Evolutionary conservation across 2,329 filamentous ascomycete genomes (phyloP).

Genomic region (Claviceps sp.): DNA sequence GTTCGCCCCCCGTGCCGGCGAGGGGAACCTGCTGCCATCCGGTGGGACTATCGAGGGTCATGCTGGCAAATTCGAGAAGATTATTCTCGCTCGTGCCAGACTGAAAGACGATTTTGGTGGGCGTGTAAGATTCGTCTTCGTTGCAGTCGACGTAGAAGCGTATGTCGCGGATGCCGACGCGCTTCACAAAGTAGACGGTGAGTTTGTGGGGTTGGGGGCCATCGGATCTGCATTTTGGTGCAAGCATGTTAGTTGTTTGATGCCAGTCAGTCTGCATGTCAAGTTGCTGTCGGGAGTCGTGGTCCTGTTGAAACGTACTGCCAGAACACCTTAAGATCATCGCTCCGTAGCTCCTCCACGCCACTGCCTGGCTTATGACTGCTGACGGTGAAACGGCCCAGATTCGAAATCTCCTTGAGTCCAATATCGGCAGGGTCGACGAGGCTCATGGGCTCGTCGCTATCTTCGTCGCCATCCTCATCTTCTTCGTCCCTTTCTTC

Average conservation of each 20-base stretch:
- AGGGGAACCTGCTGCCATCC: slow-evolving; percentile 84
- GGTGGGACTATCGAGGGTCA: slow-evolving; percentile 63
- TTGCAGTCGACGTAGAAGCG: slow-evolving; percentile 84
- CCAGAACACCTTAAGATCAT: slow-evolving; percentile 65
- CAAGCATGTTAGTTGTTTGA: neutral
- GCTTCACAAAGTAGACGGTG: slow-evolving; percentile 75
- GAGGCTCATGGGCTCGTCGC: slow-evolving; percentile 28
- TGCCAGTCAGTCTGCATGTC: neutral
- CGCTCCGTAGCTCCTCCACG: slow-evolving; percentile 60
- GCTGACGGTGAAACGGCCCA: slow-evolving; percentile 72
- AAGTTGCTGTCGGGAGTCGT: neutral
- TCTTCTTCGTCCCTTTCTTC: slow-evolving; percentile 13
- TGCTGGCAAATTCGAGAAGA: slow-evolving; percentile 72
- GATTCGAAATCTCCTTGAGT: slow-evolving; percentile 72
- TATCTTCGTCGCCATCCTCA: slow-evolving; percentile 22
- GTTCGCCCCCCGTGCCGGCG: slow-evolving; percentile 38
- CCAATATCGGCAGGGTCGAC: slow-evolving; percentile 39
- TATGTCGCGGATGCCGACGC: slow-evolving; percentile 64
- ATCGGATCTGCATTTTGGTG: slow-evolving; percentile 46
- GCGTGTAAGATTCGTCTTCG: slow-evolving; percentile 91
- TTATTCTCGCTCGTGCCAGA: slow-evolving; percentile 88
- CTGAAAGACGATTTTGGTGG: slow-evolving; percentile 78
- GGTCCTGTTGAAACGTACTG: slow-evolving; percentile 39
- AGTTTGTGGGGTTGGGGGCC: slow-evolving; percentile 72
- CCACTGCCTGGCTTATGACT: slow-evolving; percentile 71